Evolutionary conservation across 441 rosid genomes (phyloP).

Genomic region (Aquilaria agallochum): DNA sequence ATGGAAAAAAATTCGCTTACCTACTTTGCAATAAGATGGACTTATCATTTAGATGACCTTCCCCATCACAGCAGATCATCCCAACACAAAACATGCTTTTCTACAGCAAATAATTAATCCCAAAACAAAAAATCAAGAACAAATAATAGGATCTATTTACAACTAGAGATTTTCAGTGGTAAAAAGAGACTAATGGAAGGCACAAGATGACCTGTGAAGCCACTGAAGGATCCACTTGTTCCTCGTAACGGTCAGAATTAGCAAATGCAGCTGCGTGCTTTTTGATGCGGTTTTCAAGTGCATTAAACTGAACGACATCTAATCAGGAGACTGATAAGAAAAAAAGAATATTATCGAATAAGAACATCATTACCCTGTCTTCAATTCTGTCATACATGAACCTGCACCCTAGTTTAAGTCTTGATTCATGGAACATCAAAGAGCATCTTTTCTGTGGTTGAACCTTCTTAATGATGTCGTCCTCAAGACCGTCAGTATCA

Average conservation of each 20-base stretch:
- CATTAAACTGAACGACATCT: conserved; percentile 46
- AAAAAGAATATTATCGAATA: conserved; percentile 12
- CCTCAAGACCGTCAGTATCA: conserved; percentile 44
- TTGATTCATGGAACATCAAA: conserved; percentile 46
- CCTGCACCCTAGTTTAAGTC: conserved; percentile 83
- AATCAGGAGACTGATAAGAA: conserved; percentile 12
- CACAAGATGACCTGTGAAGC: conserved; percentile 77
- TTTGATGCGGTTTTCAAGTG: conserved; percentile 67
- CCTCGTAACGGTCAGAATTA: conserved; percentile 66
- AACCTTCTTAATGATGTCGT: conserved; percentile 74
- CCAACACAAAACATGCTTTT: conserved; percentile 82
- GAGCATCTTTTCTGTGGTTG: conserved; percentile 62
- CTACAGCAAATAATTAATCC: conserved; percentile 45
- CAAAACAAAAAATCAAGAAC: no score
- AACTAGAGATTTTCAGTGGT: conserved; percentile 1
- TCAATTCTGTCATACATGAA: conserved; percentile 89
- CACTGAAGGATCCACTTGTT: conserved; percentile 78
- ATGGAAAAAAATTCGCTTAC: conserved; percentile 26
- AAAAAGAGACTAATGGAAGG: conserved; percentile 3
- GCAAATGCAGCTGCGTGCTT: conserved; percentile 52
- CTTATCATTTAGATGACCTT: conserved; percentile 90
- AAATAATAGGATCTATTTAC: conserved; percentile 20
- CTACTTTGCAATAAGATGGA: conserved; percentile 91
- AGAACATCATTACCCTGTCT: conserved; percentile 57
- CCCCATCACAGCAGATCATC: conserved; percentile 97